Evolutionary conservation across 2,329 filamentous ascomycete species (phyloP).

Genomic region (Diaporthe eres): DNA sequence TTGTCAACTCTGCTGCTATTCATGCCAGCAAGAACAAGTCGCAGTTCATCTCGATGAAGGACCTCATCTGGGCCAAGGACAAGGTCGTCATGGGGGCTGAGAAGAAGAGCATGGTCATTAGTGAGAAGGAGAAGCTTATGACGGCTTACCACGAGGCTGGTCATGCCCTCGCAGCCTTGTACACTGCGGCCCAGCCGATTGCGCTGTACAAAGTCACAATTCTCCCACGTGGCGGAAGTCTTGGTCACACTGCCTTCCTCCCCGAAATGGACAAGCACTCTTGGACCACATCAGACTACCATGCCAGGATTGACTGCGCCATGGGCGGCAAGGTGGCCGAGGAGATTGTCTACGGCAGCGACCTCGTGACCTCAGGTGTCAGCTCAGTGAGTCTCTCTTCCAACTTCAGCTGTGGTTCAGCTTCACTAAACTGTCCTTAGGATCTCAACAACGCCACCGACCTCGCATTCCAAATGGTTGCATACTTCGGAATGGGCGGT

Average conservation of each 20-base stretch:
- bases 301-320: conserved; percentile 78
- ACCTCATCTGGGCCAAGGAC: conserved; percentile 98
- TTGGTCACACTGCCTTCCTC: conserved; percentile 90
- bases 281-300: conserved; percentile 85
- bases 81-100: conserved; percentile 98
- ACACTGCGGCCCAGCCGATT: conserved; percentile 78
- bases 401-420: neutral
- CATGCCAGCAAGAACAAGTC: conserved; percentile 92
- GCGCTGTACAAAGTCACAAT: conserved; percentile 98
- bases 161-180: conserved; percentile 91
- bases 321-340: conserved; percentile 84
- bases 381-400: conserved; percentile 71
- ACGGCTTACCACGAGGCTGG: conserved; percentile 99
- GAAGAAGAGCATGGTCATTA: conserved; percentile 89
- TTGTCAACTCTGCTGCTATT: conserved; percentile 96
- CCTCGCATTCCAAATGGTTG: conserved; percentile 89
- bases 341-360: conserved; percentile 91
- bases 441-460: conserved; percentile 88
- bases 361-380: conserved; percentile 91
- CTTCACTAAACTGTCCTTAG: conserved; percentile 59
- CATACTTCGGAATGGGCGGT: conserved; percentile 89
- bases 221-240: conserved; percentile 86
- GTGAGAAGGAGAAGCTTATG: conserved; percentile 93
- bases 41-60: conserved; percentile 78
- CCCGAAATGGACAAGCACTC: conserved; percentile 95